Percentiles rank a stretch among this genome's conserved stretches.
Conservation (phyloP, 1,284 basidiomycete species). For the Apiotrichum porosum region DNA sequence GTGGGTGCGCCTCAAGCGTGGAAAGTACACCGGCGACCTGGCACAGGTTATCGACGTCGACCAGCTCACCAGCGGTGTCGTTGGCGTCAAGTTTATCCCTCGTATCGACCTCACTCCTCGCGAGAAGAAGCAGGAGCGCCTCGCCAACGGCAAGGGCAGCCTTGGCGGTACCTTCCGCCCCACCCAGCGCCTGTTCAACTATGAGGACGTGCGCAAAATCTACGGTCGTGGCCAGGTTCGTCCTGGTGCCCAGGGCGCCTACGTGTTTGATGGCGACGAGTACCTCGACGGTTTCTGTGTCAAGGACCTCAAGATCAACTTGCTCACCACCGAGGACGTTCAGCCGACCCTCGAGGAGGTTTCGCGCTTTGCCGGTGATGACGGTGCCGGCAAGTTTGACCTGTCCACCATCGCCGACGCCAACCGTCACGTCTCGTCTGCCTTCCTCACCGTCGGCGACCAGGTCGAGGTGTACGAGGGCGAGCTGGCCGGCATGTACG, state of each 20-base stretch:
- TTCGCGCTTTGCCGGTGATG: constrained; percentile 70
- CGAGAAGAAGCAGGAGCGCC: constrained; percentile 62
- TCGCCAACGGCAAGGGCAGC: constrained; percentile 50
- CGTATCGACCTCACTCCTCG: constrained; percentile 92
- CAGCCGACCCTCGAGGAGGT: constrained; percentile 96
- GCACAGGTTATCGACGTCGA: constrained; percentile 94
- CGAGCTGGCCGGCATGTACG: constrained; percentile 87
- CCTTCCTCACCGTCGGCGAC: constrained; percentile 93
- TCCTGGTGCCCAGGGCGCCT: constrained; percentile 59
- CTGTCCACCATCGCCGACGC: constrained; percentile 46
- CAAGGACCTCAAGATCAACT: constrained; percentile 85
- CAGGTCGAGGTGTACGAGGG: constrained; percentile 97
- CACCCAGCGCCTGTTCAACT: constrained; percentile 88
- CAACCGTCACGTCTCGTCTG: constrained; percentile 52
- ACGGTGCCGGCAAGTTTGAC: constrained; percentile 37
- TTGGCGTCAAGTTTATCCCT: constrained; percentile 89
- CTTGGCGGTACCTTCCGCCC: constrained; percentile 55
- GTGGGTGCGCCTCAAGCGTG: constrained; percentile 93
- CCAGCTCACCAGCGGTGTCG: constrained; percentile 66
- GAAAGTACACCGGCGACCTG: constrained; percentile 90
- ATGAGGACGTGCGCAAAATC: constrained; percentile 84
- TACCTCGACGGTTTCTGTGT: constrained; percentile 93
- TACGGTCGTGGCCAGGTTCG: constrained; percentile 73
- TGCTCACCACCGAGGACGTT: constrained; percentile 79
- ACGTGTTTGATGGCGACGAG: constrained; percentile 86